Evolutionary conservation across 106 monocot genomes (phyloP).

Genomic region (Apostasia ramifera): DNA sequence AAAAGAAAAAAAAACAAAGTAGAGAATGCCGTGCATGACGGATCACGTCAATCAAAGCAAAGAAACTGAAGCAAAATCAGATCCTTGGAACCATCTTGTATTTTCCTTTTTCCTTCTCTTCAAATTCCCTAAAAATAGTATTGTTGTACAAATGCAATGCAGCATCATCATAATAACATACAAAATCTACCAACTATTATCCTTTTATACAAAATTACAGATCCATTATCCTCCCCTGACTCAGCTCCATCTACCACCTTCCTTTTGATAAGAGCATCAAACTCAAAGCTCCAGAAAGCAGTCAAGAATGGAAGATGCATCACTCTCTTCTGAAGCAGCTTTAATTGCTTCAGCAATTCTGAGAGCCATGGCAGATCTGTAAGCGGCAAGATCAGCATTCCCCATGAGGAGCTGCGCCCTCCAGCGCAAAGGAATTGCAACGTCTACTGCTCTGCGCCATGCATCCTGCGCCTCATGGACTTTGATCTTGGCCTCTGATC

Average conservation of each 20-base stretch:
- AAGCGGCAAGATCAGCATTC: conserved; percentile 58
- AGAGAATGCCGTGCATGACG: too few relatives aligned
- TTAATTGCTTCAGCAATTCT: conserved; percentile 45
- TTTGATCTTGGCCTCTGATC: conserved; percentile 19
- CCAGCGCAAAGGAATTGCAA: conserved; percentile 32
- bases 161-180: not conserved
- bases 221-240: not conserved
- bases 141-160: not conserved
- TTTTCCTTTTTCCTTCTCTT: too few relatives aligned
- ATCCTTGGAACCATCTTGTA: too few relatives aligned
- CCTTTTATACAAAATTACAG: conserved; percentile 11
- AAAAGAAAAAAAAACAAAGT: too few relatives aligned
- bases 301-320: conserved; percentile 20
- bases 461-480: conserved; percentile 43
- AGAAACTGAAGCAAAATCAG: too few relatives aligned
- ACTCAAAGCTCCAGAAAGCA: not conserved
- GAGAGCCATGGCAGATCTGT: conserved; percentile 60
- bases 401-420: conserved; percentile 58
- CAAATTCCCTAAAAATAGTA: too few relatives aligned
- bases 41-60: too few relatives aligned
- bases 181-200: conserved; percentile 1
- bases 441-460: conserved; percentile 22
- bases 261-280: not conserved
- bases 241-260: not conserved
- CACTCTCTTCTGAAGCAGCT: conserved; percentile 2